These are phyloP conservation scores for Raffaelea arxii DNA, from an alignment of 2,329 filamentous ascomycete species.

Conservation along the genomic window DNA sequence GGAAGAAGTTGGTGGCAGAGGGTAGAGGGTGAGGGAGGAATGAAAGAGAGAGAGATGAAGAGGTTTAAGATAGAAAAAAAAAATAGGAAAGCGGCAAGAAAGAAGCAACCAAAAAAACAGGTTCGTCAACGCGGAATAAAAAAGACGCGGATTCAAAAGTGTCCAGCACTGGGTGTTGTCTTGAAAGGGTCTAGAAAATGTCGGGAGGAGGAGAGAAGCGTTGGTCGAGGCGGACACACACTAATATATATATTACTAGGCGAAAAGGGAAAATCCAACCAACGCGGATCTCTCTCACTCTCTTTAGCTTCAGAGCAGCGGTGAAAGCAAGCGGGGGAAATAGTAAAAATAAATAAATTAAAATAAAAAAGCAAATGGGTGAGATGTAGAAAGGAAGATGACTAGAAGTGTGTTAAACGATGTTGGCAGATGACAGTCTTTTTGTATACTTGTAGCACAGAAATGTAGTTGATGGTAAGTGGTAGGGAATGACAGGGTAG, in stretches of 20 bases:
- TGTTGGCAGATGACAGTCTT: constrained; percentile 11
- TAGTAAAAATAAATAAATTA: background rate
- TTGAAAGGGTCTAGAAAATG: background rate
- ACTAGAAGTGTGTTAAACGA: no score
- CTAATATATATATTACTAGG: no score
- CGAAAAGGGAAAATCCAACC: background rate
- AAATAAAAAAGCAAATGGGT: constrained; percentile 2
- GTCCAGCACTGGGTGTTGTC: background rate
- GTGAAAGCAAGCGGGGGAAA: background rate
- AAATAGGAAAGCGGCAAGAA: background rate
- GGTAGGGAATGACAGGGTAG: background rate
- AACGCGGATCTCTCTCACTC: background rate
- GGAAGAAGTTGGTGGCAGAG: no score
- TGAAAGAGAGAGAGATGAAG: background rate
- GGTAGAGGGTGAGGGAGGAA: no score
- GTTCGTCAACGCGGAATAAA: background rate
- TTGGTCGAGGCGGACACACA: background rate
- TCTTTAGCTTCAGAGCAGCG: background rate
- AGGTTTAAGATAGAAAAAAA: background rate
- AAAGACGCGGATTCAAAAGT: background rate
- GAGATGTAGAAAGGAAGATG: constrained; percentile 9
- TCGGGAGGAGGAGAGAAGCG: background rate
- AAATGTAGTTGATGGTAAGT: background rate
- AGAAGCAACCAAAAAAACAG: background rate
- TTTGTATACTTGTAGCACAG: constrained; percentile 10